These are phyloP conservation scores for Gossypium australe DNA, from an alignment of 345 rosid genomes.

Conservation along the genomic window DNA sequence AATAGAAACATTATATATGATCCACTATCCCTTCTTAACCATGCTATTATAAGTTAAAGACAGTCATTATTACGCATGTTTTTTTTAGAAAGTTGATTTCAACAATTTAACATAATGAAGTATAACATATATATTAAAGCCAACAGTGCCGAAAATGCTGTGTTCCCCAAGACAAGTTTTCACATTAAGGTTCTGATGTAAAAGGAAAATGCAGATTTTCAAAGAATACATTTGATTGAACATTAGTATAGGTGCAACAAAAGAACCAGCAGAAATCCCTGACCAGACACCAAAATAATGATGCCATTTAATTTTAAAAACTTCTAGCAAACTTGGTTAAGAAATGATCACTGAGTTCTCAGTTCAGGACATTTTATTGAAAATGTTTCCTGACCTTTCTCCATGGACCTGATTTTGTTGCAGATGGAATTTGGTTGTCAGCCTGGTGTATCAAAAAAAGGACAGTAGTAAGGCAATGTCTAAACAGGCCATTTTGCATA, in stretches of 20 bases:
- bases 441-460: constrained; percentile 38
- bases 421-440: constrained; percentile 48
- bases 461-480: not conserved
- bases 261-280: not conserved
- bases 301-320: constrained; percentile 3
- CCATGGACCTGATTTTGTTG: constrained; percentile 77
- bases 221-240: not conserved
- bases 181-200: not conserved
- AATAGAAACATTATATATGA: not conserved
- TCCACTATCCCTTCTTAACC: not conserved
- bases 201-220: not conserved
- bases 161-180: not conserved
- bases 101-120: not conserved
- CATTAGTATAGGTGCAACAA: not conserved
- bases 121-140: not conserved
- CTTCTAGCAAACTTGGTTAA: not conserved
- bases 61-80: not conserved
- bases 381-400: constrained; percentile 52
- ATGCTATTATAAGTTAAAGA: no score
- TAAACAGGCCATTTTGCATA: constrained; percentile 2
- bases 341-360: not conserved
- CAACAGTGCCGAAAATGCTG: not conserved
- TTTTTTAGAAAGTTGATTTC: not conserved
- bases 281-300: not conserved
- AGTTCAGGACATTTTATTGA: not conserved